phyloP scores from a whole-genome alignment of 2,329 filamentous ascomycete genomes.

The Trichoderma sp. region DNA sequence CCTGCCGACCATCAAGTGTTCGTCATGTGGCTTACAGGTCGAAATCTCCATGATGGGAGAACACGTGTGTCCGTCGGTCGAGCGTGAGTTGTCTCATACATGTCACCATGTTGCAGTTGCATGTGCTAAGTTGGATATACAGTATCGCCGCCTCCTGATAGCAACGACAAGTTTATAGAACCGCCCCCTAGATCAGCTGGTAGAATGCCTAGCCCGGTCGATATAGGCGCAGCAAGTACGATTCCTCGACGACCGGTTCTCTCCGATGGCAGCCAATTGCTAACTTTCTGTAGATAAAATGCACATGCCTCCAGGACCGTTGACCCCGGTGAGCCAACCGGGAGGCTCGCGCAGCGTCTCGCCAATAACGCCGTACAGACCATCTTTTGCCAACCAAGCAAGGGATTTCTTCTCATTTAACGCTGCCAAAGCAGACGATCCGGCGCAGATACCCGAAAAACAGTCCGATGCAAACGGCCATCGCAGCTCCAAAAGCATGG shows the following conservation, averaged over 20 bases:
- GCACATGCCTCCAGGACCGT: constrained; percentile 53
- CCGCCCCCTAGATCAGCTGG: constrained; percentile 30
- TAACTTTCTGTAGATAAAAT: constrained; percentile 47
- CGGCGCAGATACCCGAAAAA: constrained; percentile 39
- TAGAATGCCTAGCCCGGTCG: constrained; percentile 46
- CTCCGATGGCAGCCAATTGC: not conserved
- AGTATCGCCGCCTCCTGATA: constrained; percentile 41
- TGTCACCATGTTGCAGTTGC: not conserved
- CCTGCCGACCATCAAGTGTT: constrained; percentile 84
- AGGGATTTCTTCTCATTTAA: constrained; percentile 46
- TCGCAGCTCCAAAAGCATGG: constrained; percentile 31
- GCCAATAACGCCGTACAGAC: constrained; percentile 54
- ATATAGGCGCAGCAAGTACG: constrained; percentile 54
- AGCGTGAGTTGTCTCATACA: constrained; percentile 37
- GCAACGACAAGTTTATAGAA: constrained; percentile 28
- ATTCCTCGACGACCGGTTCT: not conserved
- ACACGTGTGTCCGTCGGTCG: constrained; percentile 64
- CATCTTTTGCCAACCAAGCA: constrained; percentile 40
- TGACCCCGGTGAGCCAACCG: constrained; percentile 62
- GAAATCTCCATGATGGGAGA: constrained; percentile 85
- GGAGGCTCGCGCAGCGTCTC: constrained; percentile 60
- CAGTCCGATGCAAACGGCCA: constrained; percentile 51
- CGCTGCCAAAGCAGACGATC: constrained; percentile 32
- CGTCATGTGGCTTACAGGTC: constrained; percentile 71
- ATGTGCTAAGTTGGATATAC: constrained; percentile 9